A percentile compares a stretch with the other conserved stretches of the same genome.
Evolutionary conservation across 2,329 filamentous ascomycete species (phyloP).

Genomic region (Xylariaceae sp.): DNA sequence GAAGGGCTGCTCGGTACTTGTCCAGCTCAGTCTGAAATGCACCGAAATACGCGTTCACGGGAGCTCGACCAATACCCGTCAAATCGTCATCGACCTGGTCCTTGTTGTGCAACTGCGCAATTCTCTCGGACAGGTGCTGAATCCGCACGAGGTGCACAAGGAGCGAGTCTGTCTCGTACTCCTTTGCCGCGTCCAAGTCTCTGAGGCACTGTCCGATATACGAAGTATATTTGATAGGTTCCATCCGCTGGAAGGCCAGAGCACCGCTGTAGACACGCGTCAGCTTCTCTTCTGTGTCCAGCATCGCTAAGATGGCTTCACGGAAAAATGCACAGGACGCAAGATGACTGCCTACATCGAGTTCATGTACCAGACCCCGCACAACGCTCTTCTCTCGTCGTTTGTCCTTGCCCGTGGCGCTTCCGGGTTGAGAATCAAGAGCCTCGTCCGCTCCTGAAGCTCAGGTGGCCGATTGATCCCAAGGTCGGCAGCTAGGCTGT

Average conservation of each 20-base stretch:
- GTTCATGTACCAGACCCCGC: constrained; percentile 51
- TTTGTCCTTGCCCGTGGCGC: constrained; percentile 37
- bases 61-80: constrained; percentile 33
- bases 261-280: constrained; percentile 30
- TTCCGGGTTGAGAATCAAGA: constrained; percentile 38
- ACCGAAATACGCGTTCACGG: constrained; percentile 39
- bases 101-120: constrained; percentile 36
- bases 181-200: constrained; percentile 37
- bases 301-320: no score
- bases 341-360: constrained; percentile 43
- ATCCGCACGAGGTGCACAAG: constrained; percentile 44
- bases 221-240: constrained; percentile 45
- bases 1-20: constrained; percentile 33
- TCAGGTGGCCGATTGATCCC: constrained; percentile 39
- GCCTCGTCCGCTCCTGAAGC: constrained; percentile 36
- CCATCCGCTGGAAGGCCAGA: constrained; percentile 38
- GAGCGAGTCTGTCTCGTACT: constrained; percentile 43
- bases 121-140: constrained; percentile 47
- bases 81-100: constrained; percentile 25
- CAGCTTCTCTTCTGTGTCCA: not conserved
- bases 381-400: constrained; percentile 48
- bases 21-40: constrained; percentile 44
- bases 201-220: constrained; percentile 49
- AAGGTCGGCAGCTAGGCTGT: constrained; percentile 43
- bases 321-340: not conserved